Base-by-base conservation (phyloP, 768 basidiomycete species). In the Hericium rajendrae region DNA sequence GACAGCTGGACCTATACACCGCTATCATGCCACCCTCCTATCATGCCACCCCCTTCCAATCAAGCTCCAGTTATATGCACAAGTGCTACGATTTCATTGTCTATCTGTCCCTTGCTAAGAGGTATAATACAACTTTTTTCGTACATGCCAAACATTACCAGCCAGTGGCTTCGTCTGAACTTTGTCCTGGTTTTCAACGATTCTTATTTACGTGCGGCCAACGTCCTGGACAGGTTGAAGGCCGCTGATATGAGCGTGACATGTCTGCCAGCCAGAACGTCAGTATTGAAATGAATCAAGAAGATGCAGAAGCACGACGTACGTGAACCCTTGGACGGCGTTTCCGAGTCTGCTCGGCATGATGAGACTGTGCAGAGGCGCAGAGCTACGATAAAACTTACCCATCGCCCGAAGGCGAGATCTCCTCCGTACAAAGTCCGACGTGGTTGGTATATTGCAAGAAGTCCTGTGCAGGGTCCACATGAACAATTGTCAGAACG, bases 241-340 rank as follows among this genome's bases (percentile, higher is more conserved):
- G 88, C 88, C 1, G 88, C 88, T 0, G 88, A 91, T 54, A 91
- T 91, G 54, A 91, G 72, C 0, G 88, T 91, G 61, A 91, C 88
- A 58, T 91, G 88, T 12, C 88, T 90, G 53, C 8, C 48, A 24
- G 24, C 40, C 22, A 18, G 26, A 60, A 39, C 60, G 38, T 15
- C 10, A 5, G 28, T 5, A 15, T 41, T 32, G 1, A 46, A 15
- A 1, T 38, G 48, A 38, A 12, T 4, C 46, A 4, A 1, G 22
- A 22, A 22, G 32, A 13, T 43, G 40, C 12, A 24, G 51, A 55
- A 15, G 20, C 18, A 24, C 37, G 12, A 79, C 87, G 62, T 70
- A 88, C 86, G 90, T 93, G 70, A 93, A 93, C 38, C 89, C 91
- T 70, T 93, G 91, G 18, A 92, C 90, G 2, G 90, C 86, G 60